Evolutionary conservation across 2,329 filamentous ascomycete species (phyloP), one percentile per base, ranked within the genome.

Genomic region (Rutstroemia sydowiana): DNA sequence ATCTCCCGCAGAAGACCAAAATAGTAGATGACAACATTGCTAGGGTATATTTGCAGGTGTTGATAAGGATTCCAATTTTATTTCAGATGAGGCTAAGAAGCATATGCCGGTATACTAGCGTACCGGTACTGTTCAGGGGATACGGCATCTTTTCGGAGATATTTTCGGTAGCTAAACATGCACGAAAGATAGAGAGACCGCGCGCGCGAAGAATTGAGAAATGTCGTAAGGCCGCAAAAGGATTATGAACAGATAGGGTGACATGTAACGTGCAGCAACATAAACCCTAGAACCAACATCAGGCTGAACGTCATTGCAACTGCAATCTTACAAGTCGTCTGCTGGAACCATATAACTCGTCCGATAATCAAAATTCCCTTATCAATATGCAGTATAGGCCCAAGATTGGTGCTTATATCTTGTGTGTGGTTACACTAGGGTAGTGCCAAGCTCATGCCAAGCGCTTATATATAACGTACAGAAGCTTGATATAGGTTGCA

Each of bases 281-380:
- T 37, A 16, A 21, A 21, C 13, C 23, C 30, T 37, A 32, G 31
- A 37, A 37, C n/a, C 10, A 37, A 46, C 39, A 37, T 45, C 48
- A 51, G 48, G 48, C 48, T 51, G 45, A 51, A 46, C 31, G 30
- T 31, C 23, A 46, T 13, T 39, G 13, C n/a, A n/a, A n/a, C n/a
- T n/a, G 36, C 13, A 10, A 18, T 36, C n/a, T 23, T 51, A 6
- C 18, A 46, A 32, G 13, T 16, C 16, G 23, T 40, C 14, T 23
- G 16, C 48, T 16, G 11, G 11, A 9, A 18, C 10, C 7, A 28
- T 10, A 21, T 11, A 11, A 14, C 5, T 23, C 20, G 16, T 26
- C 32, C 14, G 31, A 51, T 39, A 32, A 32, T 30, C 41, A 51
- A 45, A 32, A 23, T 37, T 45, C 39, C 39, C 48, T 51, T 51